Percentiles rank a stretch among this genome's conserved stretches.
phyloP scores from a whole-genome alignment of 1,284 basidiomycete species.

The Ceratobasidium theobromae region DNA sequence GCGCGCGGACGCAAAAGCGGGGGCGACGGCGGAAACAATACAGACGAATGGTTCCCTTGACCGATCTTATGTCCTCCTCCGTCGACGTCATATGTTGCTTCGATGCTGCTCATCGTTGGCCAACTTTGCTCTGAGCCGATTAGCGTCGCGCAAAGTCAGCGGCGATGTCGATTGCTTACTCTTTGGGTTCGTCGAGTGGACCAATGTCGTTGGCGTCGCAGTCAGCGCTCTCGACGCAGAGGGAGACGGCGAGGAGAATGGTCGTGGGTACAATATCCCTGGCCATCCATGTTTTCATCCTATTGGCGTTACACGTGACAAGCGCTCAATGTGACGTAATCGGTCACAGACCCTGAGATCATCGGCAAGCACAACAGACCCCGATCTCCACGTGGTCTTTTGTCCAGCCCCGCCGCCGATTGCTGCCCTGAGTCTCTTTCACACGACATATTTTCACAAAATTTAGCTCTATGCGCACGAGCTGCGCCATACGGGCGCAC shows the following conservation, averaged over 20 bases:
- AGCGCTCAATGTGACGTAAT: neutral
- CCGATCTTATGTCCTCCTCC: neutral
- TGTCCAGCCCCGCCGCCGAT: neutral
- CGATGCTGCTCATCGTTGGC: conserved; percentile 8
- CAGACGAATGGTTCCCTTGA: neutral
- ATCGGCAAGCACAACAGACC: neutral
- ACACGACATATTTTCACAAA: neutral
- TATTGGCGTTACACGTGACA: neutral
- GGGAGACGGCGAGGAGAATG: neutral
- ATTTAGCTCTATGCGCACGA: neutral
- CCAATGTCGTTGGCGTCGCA: neutral
- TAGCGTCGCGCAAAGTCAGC: neutral
- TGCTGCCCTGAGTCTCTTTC: neutral
- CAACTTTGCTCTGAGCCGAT: neutral
- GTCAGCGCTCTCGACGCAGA: neutral
- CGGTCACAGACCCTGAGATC: neutral
- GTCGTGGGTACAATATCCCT: neutral
- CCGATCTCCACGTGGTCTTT: neutral
- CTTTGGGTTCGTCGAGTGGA: neutral
- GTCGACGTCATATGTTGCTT: conserved; percentile 6
- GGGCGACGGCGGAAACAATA: neutral
- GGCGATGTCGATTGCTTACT: neutral
- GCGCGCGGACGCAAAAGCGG: conserved; percentile 5
- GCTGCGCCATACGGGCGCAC: too few relatives aligned
- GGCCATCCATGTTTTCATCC: neutral